These are phyloP conservation scores for Rosa persica DNA, from an alignment of 306 rosid genomes.

Conservation along the genomic window DNA sequence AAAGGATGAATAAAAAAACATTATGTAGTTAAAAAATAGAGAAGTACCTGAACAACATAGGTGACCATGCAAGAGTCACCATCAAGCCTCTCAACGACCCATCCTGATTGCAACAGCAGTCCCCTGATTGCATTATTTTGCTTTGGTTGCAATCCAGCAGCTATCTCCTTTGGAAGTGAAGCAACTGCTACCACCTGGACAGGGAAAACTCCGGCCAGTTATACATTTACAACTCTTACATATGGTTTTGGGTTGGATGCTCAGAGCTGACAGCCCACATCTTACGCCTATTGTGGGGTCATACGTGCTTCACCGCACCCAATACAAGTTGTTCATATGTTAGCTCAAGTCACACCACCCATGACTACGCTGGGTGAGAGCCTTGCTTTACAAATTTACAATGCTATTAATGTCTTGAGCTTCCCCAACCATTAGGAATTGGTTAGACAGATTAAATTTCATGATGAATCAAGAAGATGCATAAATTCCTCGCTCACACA, in stretches of 20 bases:
- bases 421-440: neutral
- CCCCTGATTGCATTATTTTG: constrained; percentile 84
- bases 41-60: constrained; percentile 81
- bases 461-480: neutral
- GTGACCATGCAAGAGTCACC: constrained; percentile 74
- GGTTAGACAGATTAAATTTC: neutral
- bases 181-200: constrained; percentile 87
- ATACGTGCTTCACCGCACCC: neutral
- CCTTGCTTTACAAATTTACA: neutral
- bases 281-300: neutral
- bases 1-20: neutral
- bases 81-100: constrained; percentile 87
- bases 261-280: neutral
- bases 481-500: neutral
- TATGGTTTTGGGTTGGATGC: neutral
- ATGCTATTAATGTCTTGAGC: neutral
- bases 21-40: neutral
- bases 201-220: neutral
- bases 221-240: neutral
- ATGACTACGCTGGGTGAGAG: neutral
- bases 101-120: constrained; percentile 75
- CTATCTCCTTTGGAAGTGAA: constrained; percentile 86
- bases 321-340: neutral
- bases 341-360: neutral
- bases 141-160: constrained; percentile 82